A percentile compares a stretch with the other conserved stretches of the same genome.
Conservation (phyloP, 176 grass and related monocot species). For the Oryza longistaminata region DNA sequence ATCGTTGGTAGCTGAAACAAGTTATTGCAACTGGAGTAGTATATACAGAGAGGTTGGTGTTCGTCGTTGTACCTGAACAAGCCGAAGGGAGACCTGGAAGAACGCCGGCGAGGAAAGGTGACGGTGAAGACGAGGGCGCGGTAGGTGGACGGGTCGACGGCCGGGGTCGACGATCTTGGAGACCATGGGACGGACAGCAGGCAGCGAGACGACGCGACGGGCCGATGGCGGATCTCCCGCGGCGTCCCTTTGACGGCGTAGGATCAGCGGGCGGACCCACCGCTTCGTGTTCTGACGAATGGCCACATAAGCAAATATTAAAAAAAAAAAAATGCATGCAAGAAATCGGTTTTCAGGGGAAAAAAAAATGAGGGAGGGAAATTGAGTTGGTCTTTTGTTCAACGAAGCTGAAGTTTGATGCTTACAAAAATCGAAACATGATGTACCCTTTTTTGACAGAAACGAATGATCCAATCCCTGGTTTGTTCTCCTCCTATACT, state of each 20-base stretch:
- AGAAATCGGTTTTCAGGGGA: not conserved
- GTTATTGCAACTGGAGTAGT: too few species aligned
- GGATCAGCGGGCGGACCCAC: constrained; percentile 83
- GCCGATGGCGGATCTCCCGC: constrained; percentile 80
- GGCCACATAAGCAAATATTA: constrained; percentile 24
- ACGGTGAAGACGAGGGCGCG: constrained; percentile 72
- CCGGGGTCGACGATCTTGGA: constrained; percentile 83
- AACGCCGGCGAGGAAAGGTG: constrained; percentile 83
- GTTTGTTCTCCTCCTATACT: too few species aligned
- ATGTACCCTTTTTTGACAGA: too few species aligned
- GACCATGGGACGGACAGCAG: constrained; percentile 88
- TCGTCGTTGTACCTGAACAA: constrained; percentile 90
- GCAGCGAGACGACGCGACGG: constrained; percentile 97
- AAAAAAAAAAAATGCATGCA: too few species aligned
- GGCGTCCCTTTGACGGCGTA: constrained; percentile 92
- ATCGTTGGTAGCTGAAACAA: not conserved
- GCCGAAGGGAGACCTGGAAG: constrained; percentile 87
- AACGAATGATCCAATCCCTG: too few species aligned
- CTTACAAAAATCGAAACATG: too few species aligned
- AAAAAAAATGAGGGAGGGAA: not conserved
- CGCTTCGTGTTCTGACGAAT: constrained; percentile 68
- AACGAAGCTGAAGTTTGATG: not conserved
- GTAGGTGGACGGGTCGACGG: constrained; percentile 62
- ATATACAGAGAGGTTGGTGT: too few species aligned
- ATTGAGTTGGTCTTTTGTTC: not conserved